These are phyloP conservation scores for Phytophthora niederhauseri DNA, from an alignment of 352 stramenopile genomes.

Conservation along the genomic window DNA sequence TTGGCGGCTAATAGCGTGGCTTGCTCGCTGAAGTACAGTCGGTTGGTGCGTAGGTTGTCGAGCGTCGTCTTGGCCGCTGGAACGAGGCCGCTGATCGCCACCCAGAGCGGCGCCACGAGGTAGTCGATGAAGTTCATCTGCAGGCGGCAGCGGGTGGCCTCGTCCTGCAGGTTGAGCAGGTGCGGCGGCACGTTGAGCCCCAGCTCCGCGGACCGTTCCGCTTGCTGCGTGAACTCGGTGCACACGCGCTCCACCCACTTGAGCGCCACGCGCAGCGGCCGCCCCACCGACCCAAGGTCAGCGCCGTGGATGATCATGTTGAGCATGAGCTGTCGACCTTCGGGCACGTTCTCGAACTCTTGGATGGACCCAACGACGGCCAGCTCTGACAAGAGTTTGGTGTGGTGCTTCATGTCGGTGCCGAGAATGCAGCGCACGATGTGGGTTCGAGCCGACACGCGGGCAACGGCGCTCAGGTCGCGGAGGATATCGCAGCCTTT, in stretches of 20 bases:
- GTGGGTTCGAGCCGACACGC: constrained; percentile 49
- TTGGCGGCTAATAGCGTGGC: constrained; percentile 52
- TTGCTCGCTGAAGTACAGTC: constrained; percentile 77
- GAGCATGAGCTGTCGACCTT: constrained; percentile 74
- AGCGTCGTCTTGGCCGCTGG: constrained; percentile 54
- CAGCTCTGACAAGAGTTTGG: constrained; percentile 65
- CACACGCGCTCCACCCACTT: constrained; percentile 80
- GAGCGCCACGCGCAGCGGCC: constrained; percentile 48
- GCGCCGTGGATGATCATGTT: constrained; percentile 87
- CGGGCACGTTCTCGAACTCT: constrained; percentile 63
- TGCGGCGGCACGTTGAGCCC: constrained; percentile 73
- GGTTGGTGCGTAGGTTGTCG: constrained; percentile 58
- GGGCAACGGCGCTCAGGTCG: constrained; percentile 53
- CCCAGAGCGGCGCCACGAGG: constrained; percentile 78
- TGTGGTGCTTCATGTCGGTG: constrained; percentile 88
- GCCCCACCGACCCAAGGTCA: constrained; percentile 70
- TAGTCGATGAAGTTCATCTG: constrained; percentile 91
- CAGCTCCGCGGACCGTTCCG: constrained; percentile 53
- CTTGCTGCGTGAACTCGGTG: constrained; percentile 84
- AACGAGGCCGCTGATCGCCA: constrained; percentile 60
- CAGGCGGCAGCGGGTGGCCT: constrained; percentile 59
- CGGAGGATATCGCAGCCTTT: constrained; percentile 64
- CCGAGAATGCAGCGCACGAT: constrained; percentile 83
- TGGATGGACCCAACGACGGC: constrained; percentile 44
- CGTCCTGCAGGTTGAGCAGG: constrained; percentile 79